Base-by-base conservation (phyloP, 371 early-diverging fungal species). In the Lichtheimia hyalospora region DNA sequence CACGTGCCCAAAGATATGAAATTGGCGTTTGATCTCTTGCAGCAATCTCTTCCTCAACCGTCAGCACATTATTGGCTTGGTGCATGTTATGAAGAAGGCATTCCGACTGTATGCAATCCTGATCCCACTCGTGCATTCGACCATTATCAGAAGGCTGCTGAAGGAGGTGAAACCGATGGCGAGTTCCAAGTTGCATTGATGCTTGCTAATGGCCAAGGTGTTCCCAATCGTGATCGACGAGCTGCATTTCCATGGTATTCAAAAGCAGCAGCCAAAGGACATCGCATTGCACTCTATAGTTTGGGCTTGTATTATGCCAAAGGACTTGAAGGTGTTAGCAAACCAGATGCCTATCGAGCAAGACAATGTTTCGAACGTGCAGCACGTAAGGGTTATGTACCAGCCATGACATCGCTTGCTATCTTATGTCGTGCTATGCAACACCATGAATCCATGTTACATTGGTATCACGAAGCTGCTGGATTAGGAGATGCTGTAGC, bases 401-500 rank as follows among this genome's bases (percentile, higher is more conserved):
- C 70, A 5, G 75, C 75, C 12, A 66, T 77, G 58, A 67, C 65
- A 24, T 67, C 70, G 25, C 54, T 84, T 40, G 82, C 69, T 12
- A 50, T 43, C 15, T 57, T 68, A 14, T 68, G 46, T 8, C 46
- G 46, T 46, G 46, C 46, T 7, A 21, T 21, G 46, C 46, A 46
- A 5, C 5, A 46, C 7, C n/a, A 57, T 0, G 53, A 61, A 18
- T 46, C 34, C 15, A 80, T 81, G n/a, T 63, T 78, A 14, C 15
- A 76, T 14, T 74, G 78, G 75, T 81, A 68, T 51, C 54, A 64
- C 23, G 71, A 67, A 41, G 79, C 84, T 2, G 84, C 84, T 1
- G 63, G 72, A 0, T 58, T 70, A 23, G 74, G 72, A 10, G 73
- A 84, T 44, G 60, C 81, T 0, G 51, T 66, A 15, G 92, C 94